These are phyloP conservation scores for Phytopythium helicoides DNA, from an alignment of 352 stramenopile species.

Conservation along the genomic window DNA sequence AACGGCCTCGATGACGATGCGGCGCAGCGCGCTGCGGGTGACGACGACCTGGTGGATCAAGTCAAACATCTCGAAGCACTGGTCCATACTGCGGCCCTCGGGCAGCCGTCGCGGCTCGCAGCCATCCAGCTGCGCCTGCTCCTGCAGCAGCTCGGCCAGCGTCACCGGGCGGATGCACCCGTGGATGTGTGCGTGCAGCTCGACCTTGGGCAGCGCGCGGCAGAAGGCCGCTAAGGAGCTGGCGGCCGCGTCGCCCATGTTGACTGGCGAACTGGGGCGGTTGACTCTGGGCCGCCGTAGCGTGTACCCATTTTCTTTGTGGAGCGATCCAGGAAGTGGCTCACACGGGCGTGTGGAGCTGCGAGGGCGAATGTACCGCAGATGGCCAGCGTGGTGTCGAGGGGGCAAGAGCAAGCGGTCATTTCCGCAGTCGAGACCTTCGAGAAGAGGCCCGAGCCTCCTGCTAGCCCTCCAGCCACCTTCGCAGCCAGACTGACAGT, in stretches of 20 bases:
- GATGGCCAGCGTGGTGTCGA: too few relatives aligned
- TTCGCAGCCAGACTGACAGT: too few relatives aligned
- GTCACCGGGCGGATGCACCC: conserved; percentile 73
- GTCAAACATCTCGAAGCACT: conserved; percentile 89
- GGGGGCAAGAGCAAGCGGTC: not conserved
- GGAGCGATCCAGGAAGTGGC: conserved; percentile 6
- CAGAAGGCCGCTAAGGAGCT: conserved; percentile 41
- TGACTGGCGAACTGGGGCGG: not conserved
- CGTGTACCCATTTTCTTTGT: conserved; percentile 1
- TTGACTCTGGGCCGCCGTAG: not conserved
- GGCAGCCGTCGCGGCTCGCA: conserved; percentile 32
- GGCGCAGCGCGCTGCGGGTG: conserved; percentile 52
- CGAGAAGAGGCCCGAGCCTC: not conserved
- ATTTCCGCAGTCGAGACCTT: not conserved
- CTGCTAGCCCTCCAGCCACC: not conserved
- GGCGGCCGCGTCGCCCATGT: conserved; percentile 15
- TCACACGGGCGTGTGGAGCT: conserved; percentile 1
- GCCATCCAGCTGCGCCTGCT: conserved; percentile 31
- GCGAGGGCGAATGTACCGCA: conserved; percentile 1
- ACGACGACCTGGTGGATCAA: conserved; percentile 83
- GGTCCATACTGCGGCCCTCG: conserved; percentile 56
- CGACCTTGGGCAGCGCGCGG: conserved; percentile 67
- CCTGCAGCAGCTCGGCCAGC: conserved; percentile 56
- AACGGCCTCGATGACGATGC: conserved; percentile 75
- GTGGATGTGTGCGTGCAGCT: conserved; percentile 89